These are phyloP conservation scores for Fusarium xyrophilum DNA, from an alignment of 2,329 filamentous ascomycete species.

Conservation along the genomic window DNA sequence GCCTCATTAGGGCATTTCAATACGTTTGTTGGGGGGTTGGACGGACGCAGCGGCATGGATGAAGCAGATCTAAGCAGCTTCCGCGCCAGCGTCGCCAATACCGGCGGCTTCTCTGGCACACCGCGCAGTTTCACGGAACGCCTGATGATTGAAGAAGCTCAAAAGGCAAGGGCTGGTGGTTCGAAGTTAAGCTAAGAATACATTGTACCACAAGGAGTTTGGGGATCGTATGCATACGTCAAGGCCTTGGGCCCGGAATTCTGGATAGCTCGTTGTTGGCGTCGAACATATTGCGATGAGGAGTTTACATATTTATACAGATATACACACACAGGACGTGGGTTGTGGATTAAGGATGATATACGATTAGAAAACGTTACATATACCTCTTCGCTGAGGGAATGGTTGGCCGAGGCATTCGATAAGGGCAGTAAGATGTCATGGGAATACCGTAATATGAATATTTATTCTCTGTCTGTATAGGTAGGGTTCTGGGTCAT, in stretches of 20 bases:
- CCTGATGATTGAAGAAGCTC: slow-evolving; percentile 57
- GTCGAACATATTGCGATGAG: slow-evolving; percentile 38
- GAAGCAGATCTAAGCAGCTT: slow-evolving; percentile 55
- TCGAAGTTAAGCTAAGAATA: slow-evolving; percentile 29
- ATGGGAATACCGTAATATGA: background rate
- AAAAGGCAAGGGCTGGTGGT: slow-evolving; percentile 38
- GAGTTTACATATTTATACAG: slow-evolving; percentile 22
- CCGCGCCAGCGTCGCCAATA: slow-evolving; percentile 49
- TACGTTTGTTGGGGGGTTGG: slow-evolving; percentile 61
- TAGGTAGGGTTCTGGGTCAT: background rate
- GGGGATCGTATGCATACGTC: slow-evolving; percentile 32
- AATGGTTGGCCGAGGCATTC: slow-evolving; percentile 11
- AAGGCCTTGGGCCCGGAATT: slow-evolving; percentile 33
- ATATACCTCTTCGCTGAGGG: slow-evolving; percentile 22
- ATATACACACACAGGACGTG: slow-evolving; percentile 26
- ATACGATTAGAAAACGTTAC: slow-evolving; percentile 22
- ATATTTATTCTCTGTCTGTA: background rate
- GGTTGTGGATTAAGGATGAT: slow-evolving; percentile 8
- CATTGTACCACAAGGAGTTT: slow-evolving; percentile 35
- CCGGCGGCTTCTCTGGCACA: slow-evolving; percentile 51
- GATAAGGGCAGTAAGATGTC: background rate
- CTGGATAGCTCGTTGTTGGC: slow-evolving; percentile 41
- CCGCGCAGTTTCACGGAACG: slow-evolving; percentile 58
- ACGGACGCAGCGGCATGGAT: slow-evolving; percentile 59
- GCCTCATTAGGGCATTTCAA: slow-evolving; percentile 57